Base-by-base conservation (phyloP, 2,329 filamentous ascomycete genomes). In the Xylaria sp. region DNA sequence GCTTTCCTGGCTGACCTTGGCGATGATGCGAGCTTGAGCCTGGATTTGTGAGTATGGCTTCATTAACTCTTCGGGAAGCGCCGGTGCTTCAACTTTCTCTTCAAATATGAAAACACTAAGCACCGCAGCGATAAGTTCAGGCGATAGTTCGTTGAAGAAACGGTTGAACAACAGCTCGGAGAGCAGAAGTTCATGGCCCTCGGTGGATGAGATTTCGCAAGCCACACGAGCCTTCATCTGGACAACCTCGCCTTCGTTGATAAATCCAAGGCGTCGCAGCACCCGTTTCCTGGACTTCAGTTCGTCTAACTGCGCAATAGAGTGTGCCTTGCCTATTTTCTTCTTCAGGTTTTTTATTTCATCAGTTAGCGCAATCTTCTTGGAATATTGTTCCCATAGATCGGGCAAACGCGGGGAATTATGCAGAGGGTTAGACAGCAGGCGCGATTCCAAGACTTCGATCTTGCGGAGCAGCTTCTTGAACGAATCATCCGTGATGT, bases 31-130 rank as follows among this genome's bases (percentile, higher is more conserved):
- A 10, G 96, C 96, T 82, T 97, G 94, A 25, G 90, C 88, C 80
- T 97, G 92, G 48, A 99, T 92, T 79, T 97, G 93, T 59, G 92
- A 88, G 80, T 90, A 96, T 18, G 94, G 93, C 83, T 97, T 97
- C 65, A 89, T 88, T 39, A 98, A 86, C 70, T 97, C 93, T 74
- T 98, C 94, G 76, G 91, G 92, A 58, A 98, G 85, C 15, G 89
- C 87, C 2, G 89, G 84, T 13, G 94, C 90, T 75, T 95, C 92
- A 57, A 93, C 90, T 85, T 97, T 97, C 83, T 99, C 96, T 78
- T 99, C 97, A 74, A 98, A 98, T 73, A 99, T 96, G 83, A 99
- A 98, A 78, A 93, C 94, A 76, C 93, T 97, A 68, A 99, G 86
- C 6, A 94, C 89, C 0, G 95, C 89, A 0, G 96, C 96, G 75